Conservation (phyloP, 2,329 filamentous ascomycete species). For the Fusarium nematophilum region DNA sequence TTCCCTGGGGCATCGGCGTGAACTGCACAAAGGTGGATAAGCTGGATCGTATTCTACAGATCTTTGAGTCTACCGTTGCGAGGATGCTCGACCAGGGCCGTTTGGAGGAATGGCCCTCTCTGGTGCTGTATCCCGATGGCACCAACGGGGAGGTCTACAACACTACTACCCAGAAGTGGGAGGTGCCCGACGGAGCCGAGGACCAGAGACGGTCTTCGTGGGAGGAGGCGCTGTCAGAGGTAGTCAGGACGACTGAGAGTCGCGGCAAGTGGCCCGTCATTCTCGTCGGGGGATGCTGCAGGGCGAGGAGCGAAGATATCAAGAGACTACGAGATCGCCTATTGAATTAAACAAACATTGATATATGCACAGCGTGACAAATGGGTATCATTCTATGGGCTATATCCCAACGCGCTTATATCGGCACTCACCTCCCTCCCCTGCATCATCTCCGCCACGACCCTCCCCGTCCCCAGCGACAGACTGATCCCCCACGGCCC, state of each 20-base stretch:
- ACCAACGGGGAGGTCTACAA: conserved; percentile 77
- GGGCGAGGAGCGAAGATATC: conserved; percentile 54
- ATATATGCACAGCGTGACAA: background rate
- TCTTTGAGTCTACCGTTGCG: conserved; percentile 63
- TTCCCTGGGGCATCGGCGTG: conserved; percentile 73
- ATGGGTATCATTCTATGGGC: conserved; percentile 8
- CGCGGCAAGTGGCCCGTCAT: conserved; percentile 58
- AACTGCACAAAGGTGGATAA: conserved; percentile 77
- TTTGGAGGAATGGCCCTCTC: conserved; percentile 57
- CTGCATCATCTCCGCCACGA: conserved; percentile 77
- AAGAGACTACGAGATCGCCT: conserved; percentile 43
- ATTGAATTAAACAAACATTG: background rate
- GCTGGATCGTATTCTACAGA: conserved; percentile 64
- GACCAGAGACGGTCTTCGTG: conserved; percentile 50
- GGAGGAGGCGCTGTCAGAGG: conserved; percentile 57
- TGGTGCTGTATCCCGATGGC: conserved; percentile 76
- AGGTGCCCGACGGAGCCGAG: conserved; percentile 48
- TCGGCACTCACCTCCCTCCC: conserved; percentile 69
- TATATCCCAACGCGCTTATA: conserved; percentile 51
- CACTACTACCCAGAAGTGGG: conserved; percentile 71
- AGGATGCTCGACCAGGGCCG: conserved; percentile 50
- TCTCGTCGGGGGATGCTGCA: conserved; percentile 66
- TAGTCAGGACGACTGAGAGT: conserved; percentile 52
- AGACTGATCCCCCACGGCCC: conserved; percentile 79
- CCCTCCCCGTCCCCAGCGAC: conserved; percentile 74